Base-by-base conservation (phyloP, 768 basidiomycete genomes). In the Guyanaporus albipodus region DNA sequence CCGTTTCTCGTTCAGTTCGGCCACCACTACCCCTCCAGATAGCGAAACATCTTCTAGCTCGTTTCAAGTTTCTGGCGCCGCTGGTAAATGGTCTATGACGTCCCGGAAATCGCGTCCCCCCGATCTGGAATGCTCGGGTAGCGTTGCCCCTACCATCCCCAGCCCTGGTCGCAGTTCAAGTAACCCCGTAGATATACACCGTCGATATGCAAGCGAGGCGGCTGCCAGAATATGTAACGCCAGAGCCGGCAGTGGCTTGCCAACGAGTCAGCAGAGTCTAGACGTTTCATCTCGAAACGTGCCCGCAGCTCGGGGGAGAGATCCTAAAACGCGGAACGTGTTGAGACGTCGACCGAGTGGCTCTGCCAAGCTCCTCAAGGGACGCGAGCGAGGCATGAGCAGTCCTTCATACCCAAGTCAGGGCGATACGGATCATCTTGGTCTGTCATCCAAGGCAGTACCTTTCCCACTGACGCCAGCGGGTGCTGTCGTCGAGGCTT, bases 401-500 rank as follows among this genome's bases (percentile, higher is more conserved):
- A 53, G 11, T 10, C 32, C 52, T 38, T 27, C 49, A 9, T 43
- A 12, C 23, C 28, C 49, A 15, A 18, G 9, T 18, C 40, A 48
- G 11, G 28, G 21, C 2, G 37, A 39, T 23, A 24, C 29, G 15
- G 32, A 43, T 11, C 24, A 3, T 17, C 42, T 31, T 8, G 31
- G 24, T 24, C 38, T 27, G 8, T 23, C 33, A 4, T 37, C 39
- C 12, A 46, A 43, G 11, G 43, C 44, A 6, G 1, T 22, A 4
- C 12, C 48, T 44, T 42, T 46, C 24, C 22, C 58, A 7, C 62
- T 77, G 19, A 78, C 77, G 1, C 75, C 77, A 2, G 74, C 76
- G 0, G 67, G 70, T 1, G 71, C 70, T 1, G 70, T 78, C 28
- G 73, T 65, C 3, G 69, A 69, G 28, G 74, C 75, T 9, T 79